A percentile compares a stretch with the other conserved stretches of the same genome.
These are phyloP conservation scores for Lasiodiplodia gonubiensis DNA, from an alignment of 2,329 filamentous ascomycete genomes.

Conservation along the genomic window DNA sequence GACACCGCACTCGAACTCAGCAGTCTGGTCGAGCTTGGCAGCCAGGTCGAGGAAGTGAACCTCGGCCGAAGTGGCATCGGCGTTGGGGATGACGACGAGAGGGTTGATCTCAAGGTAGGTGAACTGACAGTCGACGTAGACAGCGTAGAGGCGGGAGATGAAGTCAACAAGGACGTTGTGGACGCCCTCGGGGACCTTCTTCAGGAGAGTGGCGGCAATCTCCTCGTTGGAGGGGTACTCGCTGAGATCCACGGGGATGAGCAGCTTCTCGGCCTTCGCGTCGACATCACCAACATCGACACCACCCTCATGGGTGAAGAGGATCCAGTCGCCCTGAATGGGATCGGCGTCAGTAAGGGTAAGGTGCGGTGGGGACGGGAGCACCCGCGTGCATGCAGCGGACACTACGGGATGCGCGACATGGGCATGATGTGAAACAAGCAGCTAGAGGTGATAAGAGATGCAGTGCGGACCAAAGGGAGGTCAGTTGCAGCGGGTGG, in stretches of 20 bases:
- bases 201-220: conserved; percentile 83
- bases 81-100: conserved; percentile 95
- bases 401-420: conserved; percentile 26
- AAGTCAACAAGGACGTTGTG: conserved; percentile 99
- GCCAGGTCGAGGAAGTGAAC: conserved; percentile 98
- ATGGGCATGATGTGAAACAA: conserved; percentile 17
- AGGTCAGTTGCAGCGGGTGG: conserved; percentile 20
- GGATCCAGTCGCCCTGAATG: conserved; percentile 93
- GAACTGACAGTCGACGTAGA: conserved; percentile 99
- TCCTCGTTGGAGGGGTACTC: conserved; percentile 96
- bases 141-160: conserved; percentile 96
- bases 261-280: conserved; percentile 96
- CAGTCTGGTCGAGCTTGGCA: conserved; percentile 98
- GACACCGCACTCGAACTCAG: conserved; percentile 98
- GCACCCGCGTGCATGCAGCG: conserved; percentile 21
- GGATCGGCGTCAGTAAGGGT: conserved; percentile 21
- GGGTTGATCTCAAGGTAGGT: conserved; percentile 99
- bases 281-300: conserved; percentile 99
- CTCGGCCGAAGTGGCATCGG: conserved; percentile 85
- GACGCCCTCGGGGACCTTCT: conserved; percentile 91
- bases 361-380: conserved; percentile 9
- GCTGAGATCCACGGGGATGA: conserved; percentile 93
- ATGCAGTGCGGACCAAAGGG: conserved; percentile 29
- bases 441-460: conserved; percentile 28
- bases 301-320: conserved; percentile 99